Evolutionary conservation across 192 early-diverging fungal species (phyloP).

Genomic region (Umbelopsis vinacea): DNA sequence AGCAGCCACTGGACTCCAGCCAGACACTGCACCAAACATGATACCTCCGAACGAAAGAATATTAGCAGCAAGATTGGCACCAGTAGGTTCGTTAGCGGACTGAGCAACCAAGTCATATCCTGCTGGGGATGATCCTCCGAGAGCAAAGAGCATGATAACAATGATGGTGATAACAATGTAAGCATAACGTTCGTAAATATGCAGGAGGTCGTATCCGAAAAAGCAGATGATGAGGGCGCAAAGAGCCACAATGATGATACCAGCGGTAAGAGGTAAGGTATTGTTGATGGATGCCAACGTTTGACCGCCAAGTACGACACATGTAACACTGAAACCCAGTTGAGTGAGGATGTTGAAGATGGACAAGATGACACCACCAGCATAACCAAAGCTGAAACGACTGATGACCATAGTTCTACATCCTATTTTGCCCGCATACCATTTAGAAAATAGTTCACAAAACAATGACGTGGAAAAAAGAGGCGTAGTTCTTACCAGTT

Average conservation of each 20-base stretch:
- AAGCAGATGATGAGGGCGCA: constrained; percentile 25
- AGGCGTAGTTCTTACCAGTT: not conserved
- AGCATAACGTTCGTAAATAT: constrained; percentile 27
- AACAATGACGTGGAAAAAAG: not conserved
- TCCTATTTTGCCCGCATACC: not conserved
- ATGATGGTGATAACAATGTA: constrained; percentile 21
- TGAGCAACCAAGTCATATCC: constrained; percentile 10
- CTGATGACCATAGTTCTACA: constrained; percentile 23
- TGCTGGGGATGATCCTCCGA: not conserved
- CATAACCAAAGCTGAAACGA: constrained; percentile 24
- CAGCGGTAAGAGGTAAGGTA: constrained; percentile 5
- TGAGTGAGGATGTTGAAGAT: constrained; percentile 27
- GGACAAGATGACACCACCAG: constrained; percentile 7
- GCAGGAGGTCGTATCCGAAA: constrained; percentile 26
- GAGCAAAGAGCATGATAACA: constrained; percentile 17
- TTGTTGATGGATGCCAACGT: constrained; percentile 11
- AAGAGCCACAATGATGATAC: constrained; percentile 24
- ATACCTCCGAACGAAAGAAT: constrained; percentile 30
- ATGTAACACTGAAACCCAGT: constrained; percentile 25
- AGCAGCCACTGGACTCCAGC: constrained; percentile 35
- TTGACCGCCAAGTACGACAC: constrained; percentile 27
- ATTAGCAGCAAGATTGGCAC: constrained; percentile 13
- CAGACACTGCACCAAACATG: constrained; percentile 30
- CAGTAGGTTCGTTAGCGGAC: not conserved
- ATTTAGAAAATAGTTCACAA: not conserved